A percentile compares a stretch with the other conserved stretches of the same genome.
phyloP scores from a whole-genome alignment of 371 early-diverging fungal species.

The Apophysomyces trapeziformis region DNA sequence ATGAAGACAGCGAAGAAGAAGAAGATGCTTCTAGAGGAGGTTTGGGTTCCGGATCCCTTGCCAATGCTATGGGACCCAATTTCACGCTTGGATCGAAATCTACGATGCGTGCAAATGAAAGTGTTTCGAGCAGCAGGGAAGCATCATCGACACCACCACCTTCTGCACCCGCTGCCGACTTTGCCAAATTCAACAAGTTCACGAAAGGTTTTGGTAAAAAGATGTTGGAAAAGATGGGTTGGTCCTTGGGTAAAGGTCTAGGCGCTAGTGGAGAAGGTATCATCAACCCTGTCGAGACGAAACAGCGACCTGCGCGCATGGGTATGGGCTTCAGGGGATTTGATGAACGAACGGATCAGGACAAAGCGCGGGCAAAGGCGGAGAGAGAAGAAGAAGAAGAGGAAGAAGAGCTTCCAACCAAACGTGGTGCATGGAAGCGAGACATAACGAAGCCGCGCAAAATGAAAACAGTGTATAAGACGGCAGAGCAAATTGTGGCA shows the following conservation, averaged over 20 bases:
- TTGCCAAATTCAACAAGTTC: slow-evolving; percentile 77
- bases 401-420: slow-evolving; percentile 18
- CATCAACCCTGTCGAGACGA: slow-evolving; percentile 86
- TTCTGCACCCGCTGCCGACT: slow-evolving; percentile 60
- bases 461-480: slow-evolving; percentile 68
- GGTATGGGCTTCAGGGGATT: slow-evolving; percentile 83
- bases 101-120: neutral
- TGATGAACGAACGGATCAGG: slow-evolving; percentile 67
- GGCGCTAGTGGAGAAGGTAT: slow-evolving; percentile 86
- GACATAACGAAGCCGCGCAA: slow-evolving; percentile 32
- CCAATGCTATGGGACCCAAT: slow-evolving; percentile 4
- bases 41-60: slow-evolving; percentile 16
- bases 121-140: slow-evolving; percentile 12
- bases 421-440: slow-evolving; percentile 59
- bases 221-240: slow-evolving; percentile 87
- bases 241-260: slow-evolving; percentile 73
- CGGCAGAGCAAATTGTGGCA: slow-evolving; percentile 70
- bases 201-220: slow-evolving; percentile 77
- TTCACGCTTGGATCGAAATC: slow-evolving; percentile 13
- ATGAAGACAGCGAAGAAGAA: slow-evolving; percentile 43
- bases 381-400: slow-evolving; percentile 34
- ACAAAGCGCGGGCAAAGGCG: slow-evolving; percentile 51
- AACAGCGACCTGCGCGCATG: slow-evolving; percentile 77
- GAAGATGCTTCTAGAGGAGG: slow-evolving; percentile 31
- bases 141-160: slow-evolving; percentile 20